Base-by-base conservation (phyloP, 345 rosid genomes). In the Murraya paniculata region DNA sequence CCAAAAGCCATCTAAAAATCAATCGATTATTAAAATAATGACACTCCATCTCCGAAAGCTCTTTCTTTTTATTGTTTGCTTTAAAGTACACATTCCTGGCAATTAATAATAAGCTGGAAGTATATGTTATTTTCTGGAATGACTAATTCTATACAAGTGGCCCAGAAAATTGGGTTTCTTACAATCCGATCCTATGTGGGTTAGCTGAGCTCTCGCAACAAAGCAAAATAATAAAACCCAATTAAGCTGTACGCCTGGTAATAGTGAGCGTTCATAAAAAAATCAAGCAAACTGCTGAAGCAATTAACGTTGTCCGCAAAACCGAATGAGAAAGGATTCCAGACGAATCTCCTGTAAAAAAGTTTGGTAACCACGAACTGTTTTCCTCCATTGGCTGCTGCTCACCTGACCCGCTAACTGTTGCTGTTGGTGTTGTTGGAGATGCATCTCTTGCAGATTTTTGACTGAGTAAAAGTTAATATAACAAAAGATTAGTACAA, bases 361-460 rank as follows among this genome's bases (percentile, higher is more conserved):
- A 81, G 79, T 75, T 82, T 3, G 94, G 86, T 58, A 86, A 65
- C 94, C 91, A 87, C 65, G 90, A 80, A 77, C 56, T 31, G 64
- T 78, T 79, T 25, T 56, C 83, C 24, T 33, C 77, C 2, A 35
- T 31, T 50, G 89, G 64, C 74, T 60, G 84, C 16, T 76, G 77
- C 28, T 48, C 85, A 30, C 5, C 33, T 22, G 85, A 56, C 28
- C 87, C 81, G 33, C 50, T 75, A 53, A 76, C 24, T 35, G 80
- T 35, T 31, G 59, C 64, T 71, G 86, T 55, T 38, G 79, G 22
- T 21, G 83, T 41, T 21, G 84, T 19, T 16, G 84, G 75, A 16
- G 83, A 19, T 7, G 81, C 53, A 35, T 69, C 90, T 7, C 85
- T 87, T 57, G 89, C 88, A 6, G 92, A 89, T 76, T 90, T 90